Evolutionary conservation across 2,329 filamentous ascomycete species (phyloP).

Genomic region (Coniochaeta ligniaria): DNA sequence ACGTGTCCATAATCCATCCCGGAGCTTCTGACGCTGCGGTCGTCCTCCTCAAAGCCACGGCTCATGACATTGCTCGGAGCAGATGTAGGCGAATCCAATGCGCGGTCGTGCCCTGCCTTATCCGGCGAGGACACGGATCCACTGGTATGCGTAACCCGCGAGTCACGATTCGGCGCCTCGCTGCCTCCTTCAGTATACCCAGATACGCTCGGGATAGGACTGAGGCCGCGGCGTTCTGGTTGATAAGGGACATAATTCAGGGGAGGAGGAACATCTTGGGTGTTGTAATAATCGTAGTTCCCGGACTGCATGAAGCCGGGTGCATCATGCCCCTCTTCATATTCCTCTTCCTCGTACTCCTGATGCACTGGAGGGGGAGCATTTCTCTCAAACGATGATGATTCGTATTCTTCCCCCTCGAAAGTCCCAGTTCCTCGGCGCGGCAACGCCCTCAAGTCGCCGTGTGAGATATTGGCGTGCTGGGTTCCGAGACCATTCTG

Average conservation of each 20-base stretch:
- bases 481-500: constrained; percentile 56
- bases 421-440: constrained; percentile 34
- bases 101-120: constrained; percentile 38
- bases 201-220: constrained; percentile 87
- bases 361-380: constrained; percentile 24
- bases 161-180: constrained; percentile 50
- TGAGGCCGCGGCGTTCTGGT: constrained; percentile 64
- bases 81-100: constrained; percentile 45
- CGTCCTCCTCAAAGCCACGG: constrained; percentile 53
- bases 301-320: constrained; percentile 21
- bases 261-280: constrained; percentile 57
- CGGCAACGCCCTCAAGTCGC: constrained; percentile 48
- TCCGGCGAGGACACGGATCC: constrained; percentile 58
- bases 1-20: constrained; percentile 47
- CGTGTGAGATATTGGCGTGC: constrained; percentile 57
- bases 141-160: constrained; percentile 41
- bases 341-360: constrained; percentile 32
- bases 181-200: constrained; percentile 70
- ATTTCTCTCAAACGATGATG: constrained; percentile 30
- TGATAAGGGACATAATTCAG: constrained; percentile 63
- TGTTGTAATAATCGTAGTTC: constrained; percentile 44
- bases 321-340: constrained; percentile 36
- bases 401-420: constrained; percentile 38
- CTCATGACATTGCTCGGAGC: constrained; percentile 41
- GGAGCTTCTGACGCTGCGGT: constrained; percentile 44